A percentile compares a stretch with the other conserved stretches of the same genome.
phyloP scores from a whole-genome alignment of 352 stramenopile genomes.

The Phytopythium vexans region DNA sequence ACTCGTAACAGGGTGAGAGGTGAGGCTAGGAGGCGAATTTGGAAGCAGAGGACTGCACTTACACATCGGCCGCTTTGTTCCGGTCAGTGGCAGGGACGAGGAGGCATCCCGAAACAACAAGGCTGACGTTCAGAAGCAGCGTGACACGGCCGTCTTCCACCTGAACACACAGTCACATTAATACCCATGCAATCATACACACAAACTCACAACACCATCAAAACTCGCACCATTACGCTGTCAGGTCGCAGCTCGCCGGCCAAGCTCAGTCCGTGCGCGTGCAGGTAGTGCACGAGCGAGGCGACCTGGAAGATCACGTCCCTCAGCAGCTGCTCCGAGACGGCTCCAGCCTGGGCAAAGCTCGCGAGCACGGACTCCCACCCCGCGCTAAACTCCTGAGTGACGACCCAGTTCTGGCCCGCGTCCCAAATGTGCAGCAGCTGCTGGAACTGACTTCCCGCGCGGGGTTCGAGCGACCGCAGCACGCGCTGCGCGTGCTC shows the following conservation, averaged over 20 bases:
- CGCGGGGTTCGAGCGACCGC: conserved; percentile 22
- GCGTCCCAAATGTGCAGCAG: conserved; percentile 51
- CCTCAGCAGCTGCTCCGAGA: conserved; percentile 46
- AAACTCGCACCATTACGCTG: conserved; percentile 38
- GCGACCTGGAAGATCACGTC: conserved; percentile 47
- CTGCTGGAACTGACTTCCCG: conserved; percentile 32
- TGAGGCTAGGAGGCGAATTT: neutral
- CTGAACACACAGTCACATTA: conserved; percentile 11
- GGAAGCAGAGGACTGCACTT: conserved; percentile 7
- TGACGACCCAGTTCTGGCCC: conserved; percentile 49
- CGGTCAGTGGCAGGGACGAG: conserved; percentile 36
- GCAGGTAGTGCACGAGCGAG: conserved; percentile 57
- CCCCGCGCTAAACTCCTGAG: conserved; percentile 34
- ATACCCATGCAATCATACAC: neutral
- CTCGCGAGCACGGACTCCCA: conserved; percentile 28
- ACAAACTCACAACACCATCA: neutral
- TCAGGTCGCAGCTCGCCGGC: conserved; percentile 47
- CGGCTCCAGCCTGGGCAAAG: conserved; percentile 15
- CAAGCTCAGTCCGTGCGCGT: conserved; percentile 43
- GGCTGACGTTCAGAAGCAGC: conserved; percentile 35
- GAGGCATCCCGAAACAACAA: conserved; percentile 47
- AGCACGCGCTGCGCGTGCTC: conserved; percentile 36
- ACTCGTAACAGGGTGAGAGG: neutral
- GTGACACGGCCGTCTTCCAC: conserved; percentile 32
- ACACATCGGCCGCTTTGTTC: conserved; percentile 45